These are phyloP conservation scores for Talaromyces sp. DNA, from an alignment of 2,329 filamentous ascomycete species.

Conservation along the genomic window DNA sequence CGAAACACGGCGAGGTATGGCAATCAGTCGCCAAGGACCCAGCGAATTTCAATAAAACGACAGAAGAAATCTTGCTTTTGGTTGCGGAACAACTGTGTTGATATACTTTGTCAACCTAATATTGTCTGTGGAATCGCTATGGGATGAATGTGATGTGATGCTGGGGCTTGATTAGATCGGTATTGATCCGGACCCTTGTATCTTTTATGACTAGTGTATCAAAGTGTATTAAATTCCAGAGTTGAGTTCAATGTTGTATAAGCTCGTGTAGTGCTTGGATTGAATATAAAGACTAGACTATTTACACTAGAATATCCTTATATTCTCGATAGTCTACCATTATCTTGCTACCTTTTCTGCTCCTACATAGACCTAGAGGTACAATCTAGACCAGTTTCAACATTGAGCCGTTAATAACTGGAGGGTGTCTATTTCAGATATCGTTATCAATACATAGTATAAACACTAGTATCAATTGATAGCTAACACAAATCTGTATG, in stretches of 20 bases:
- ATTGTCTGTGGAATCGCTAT: background rate
- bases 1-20: constrained; percentile 90
- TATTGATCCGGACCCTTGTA: background rate
- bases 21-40: constrained; percentile 81
- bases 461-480: background rate
- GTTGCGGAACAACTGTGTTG: constrained; percentile 51
- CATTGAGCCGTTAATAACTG: too few relatives aligned
- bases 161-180: background rate
- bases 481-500: background rate
- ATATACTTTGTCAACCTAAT: background rate
- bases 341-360: too few relatives aligned
- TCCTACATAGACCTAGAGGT: too few relatives aligned
- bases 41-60: constrained; percentile 65
- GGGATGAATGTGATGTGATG: background rate
- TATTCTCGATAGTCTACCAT: background rate
- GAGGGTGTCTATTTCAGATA: too few relatives aligned
- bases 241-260: background rate
- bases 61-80: constrained; percentile 76
- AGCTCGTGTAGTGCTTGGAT: too few relatives aligned
- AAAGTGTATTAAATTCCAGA: background rate
- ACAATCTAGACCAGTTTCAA: too few relatives aligned
- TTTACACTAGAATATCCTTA: background rate
- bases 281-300: too few relatives aligned
- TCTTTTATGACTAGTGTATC: background rate
- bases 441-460: background rate